Percentiles rank a stretch among this genome's conserved stretches.
Conservation (phyloP, 768 basidiomycete genomes). For the Leccinellum rugosiceps region DNA sequence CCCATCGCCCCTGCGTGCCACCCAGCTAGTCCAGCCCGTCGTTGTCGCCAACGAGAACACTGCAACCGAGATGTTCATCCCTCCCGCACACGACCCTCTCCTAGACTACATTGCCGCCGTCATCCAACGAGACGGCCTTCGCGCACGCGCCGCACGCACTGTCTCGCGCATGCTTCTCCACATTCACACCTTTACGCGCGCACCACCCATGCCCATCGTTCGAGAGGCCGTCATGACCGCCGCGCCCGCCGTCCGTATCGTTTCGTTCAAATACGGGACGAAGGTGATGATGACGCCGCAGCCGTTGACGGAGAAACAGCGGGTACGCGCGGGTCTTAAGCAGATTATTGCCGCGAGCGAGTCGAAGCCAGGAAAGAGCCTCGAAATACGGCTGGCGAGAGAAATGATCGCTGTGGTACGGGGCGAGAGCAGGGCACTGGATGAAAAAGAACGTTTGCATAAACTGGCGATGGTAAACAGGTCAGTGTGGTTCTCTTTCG, state of each 20-base stretch:
- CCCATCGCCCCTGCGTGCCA: background rate
- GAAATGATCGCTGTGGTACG: conserved; percentile 75
- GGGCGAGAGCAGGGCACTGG: conserved; percentile 56
- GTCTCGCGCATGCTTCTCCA: conserved; percentile 64
- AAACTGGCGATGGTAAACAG: conserved; percentile 73
- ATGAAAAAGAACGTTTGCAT: conserved; percentile 61
- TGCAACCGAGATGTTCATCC: conserved; percentile 45
- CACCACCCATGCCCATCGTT: conserved; percentile 77
- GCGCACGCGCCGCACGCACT: conserved; percentile 54
- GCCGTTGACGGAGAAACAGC: conserved; percentile 78
- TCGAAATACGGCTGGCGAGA: conserved; percentile 71
- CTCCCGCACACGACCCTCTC: conserved; percentile 73
- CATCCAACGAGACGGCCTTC: conserved; percentile 63
- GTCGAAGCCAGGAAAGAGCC: conserved; percentile 48
- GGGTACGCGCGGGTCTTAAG: conserved; percentile 62
- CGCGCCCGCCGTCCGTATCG: conserved; percentile 65
- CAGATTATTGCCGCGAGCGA: conserved; percentile 71
- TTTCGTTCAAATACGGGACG: conserved; percentile 56
- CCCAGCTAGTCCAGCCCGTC: background rate
- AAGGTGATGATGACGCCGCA: conserved; percentile 67
- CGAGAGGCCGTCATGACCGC: conserved; percentile 65
- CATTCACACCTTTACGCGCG: conserved; percentile 71
- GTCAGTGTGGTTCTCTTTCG: conserved; percentile 39
- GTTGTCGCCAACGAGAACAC: background rate
- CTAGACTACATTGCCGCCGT: conserved; percentile 62